A percentile compares a stretch with the other conserved stretches of the same genome.
These are phyloP conservation scores for Teunomyces panamensis DNA, from an alignment of 805 yeast species.

Conservation along the genomic window DNA sequence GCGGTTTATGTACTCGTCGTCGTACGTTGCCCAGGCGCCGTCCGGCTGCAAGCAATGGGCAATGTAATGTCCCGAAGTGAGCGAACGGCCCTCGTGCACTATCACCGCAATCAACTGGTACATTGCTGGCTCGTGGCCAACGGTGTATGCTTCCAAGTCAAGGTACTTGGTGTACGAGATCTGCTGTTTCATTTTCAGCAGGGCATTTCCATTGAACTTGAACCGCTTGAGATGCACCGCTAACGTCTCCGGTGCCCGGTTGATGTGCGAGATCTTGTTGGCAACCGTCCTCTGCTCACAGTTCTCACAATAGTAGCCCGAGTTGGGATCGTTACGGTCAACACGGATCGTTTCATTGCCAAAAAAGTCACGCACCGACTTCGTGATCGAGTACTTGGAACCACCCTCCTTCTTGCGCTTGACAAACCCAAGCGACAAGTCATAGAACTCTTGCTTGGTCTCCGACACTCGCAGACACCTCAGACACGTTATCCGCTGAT, in stretches of 20 bases:
- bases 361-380: conserved; percentile 78
- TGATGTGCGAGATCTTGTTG: conserved; percentile 67
- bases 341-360: conserved; percentile 72
- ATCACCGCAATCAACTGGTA: conserved; percentile 82
- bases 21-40: conserved; percentile 90
- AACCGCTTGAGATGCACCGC: conserved; percentile 87
- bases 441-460: conserved; percentile 92
- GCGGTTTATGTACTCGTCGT: conserved; percentile 82
- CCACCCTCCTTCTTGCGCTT: conserved; percentile 26
- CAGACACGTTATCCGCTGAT: conserved; percentile 82
- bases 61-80: conserved; percentile 89
- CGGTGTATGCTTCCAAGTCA: conserved; percentile 61
- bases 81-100: conserved; percentile 91
- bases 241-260: conserved; percentile 83
- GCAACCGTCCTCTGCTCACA: conserved; percentile 81
- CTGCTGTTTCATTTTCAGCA: conserved; percentile 84
- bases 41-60: conserved; percentile 91
- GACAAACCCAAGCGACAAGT: conserved; percentile 76
- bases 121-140: conserved; percentile 31
- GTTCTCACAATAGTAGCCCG: conserved; percentile 84
- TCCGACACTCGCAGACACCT: conserved; percentile 78
- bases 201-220: conserved; percentile 75
- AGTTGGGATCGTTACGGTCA: conserved; percentile 58
- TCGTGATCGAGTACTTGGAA: conserved; percentile 60
- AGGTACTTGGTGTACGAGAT: conserved; percentile 77